Base-by-base conservation (phyloP, 2,329 filamentous ascomycete species). In the Phyllosticta ampelicida region DNA sequence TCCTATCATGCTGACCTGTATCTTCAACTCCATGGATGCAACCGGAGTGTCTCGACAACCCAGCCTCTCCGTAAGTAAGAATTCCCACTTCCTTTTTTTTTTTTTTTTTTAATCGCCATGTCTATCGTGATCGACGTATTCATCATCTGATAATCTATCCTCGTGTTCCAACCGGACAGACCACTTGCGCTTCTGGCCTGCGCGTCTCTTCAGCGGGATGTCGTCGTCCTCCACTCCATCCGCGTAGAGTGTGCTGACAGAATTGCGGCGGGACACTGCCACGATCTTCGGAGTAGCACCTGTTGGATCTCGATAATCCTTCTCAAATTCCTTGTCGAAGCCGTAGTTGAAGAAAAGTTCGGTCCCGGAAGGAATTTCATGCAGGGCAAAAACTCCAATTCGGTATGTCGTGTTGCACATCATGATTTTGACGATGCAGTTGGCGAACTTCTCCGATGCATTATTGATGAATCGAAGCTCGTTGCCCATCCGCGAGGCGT, bases 391-490 rank as follows among this genome's bases (percentile, higher is more conserved):
- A 64, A 94, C 86, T 51, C 84, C 86, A 67, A 94, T 89, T 13
- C 89, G 82, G 64, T 86, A 66, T 1, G 88, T 85, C 21, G 86
- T 85, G 64, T 89, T 89, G 60, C 89, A 88, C 54, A 89, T 82
- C 16, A 86, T 71, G 56, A 89, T 85, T 60, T 81, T 80, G 1
- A 87, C 81, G 62, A 85, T 83, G 66, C 85, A 84, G 56, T 86
- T 87, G 68, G 62, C 75, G 65, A 69, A 70, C 51, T 71, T 69
- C 53, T 78, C 75, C n/a, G 16, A n/a, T 1, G 86, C 85, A 65
- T 92, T 87, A 70, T 95, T 94, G 69, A 94, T 89, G 71, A 90
- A 94, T 3, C 89, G 83, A 52, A 86, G 85, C 62, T 91, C 84
- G 68, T 92, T 94, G 54, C 89, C 89, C 62, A 86, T 86, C 49